A percentile compares a stretch with the other conserved stretches of the same genome.
Evolutionary conservation across 139 green algal species (phyloP).

Genomic region (Spirogloea muscicola): DNA sequence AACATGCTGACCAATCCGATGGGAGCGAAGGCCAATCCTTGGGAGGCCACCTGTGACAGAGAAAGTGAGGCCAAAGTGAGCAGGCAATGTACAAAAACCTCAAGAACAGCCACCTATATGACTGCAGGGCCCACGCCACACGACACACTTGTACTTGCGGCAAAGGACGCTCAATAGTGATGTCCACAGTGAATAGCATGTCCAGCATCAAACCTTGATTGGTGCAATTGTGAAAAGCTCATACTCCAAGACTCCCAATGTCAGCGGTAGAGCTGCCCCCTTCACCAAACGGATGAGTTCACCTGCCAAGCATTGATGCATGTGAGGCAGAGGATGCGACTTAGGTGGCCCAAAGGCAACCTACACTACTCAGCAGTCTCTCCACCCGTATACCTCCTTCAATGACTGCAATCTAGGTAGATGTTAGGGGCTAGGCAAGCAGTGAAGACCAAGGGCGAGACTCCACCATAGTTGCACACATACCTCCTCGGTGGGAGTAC

Average conservation of each 20-base stretch:
- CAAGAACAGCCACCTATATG: too few relatives aligned
- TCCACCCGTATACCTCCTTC: too few relatives aligned
- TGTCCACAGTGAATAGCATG: too few relatives aligned
- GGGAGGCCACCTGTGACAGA: conserved; percentile 4
- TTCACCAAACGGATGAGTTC: conserved; percentile 1
- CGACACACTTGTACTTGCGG: too few relatives aligned
- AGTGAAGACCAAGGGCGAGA: too few relatives aligned
- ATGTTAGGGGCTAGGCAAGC: too few relatives aligned
- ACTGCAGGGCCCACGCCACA: too few relatives aligned
- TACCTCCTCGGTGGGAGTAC: conserved; percentile 24
- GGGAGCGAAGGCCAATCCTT: conserved; percentile 15
- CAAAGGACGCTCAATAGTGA: too few relatives aligned
- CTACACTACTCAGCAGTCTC: too few relatives aligned
- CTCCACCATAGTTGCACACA: not conserved
- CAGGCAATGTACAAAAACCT: too few relatives aligned
- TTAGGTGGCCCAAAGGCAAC: too few relatives aligned
- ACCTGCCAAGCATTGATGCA: not conserved
- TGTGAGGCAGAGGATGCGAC: not conserved
- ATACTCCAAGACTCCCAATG: conserved; percentile 19
- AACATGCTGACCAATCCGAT: conserved; percentile 41
- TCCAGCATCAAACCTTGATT: conserved; percentile 20
- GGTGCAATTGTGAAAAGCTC: conserved; percentile 36
- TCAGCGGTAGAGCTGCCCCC: not conserved
- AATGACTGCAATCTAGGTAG: too few relatives aligned
- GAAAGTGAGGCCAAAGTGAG: not conserved